phyloP scores from a whole-genome alignment of 1,284 basidiomycete species.

The Volvariella surrecta region DNA sequence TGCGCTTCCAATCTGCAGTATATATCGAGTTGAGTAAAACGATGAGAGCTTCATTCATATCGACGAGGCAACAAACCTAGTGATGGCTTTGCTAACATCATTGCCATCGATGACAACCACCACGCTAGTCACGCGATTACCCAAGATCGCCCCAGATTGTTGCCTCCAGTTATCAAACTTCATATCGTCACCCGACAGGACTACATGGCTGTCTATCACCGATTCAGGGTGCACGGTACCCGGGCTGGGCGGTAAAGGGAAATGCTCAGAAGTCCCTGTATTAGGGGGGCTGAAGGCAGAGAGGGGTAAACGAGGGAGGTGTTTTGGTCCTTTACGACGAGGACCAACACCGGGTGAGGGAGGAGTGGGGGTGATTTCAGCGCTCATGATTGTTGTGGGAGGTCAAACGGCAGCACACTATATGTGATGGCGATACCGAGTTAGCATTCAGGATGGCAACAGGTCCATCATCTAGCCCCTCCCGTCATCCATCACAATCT shows the following conservation, averaged over 20 bases:
- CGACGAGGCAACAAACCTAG: not conserved
- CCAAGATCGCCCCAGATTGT: slow-evolving; percentile 38
- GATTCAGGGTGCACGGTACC: slow-evolving; percentile 50
- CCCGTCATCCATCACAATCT: not conserved
- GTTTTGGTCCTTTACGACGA: slow-evolving; percentile 53
- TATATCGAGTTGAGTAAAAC: slow-evolving; percentile 5
- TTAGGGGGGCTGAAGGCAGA: slow-evolving; percentile 67
- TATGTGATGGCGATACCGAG: too few relatives aligned
- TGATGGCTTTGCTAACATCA: slow-evolving; percentile 25
- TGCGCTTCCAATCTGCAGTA: slow-evolving; percentile 3
- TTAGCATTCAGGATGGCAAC: too few relatives aligned
- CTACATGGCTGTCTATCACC: slow-evolving; percentile 62
- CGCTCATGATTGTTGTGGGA: too few relatives aligned
- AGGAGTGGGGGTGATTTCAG: slow-evolving; percentile 13
- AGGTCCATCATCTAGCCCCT: too few relatives aligned
- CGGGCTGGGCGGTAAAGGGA: slow-evolving; percentile 62
- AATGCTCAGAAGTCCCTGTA: slow-evolving; percentile 53
- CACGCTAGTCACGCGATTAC: slow-evolving; percentile 36
- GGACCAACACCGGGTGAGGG: not conserved
- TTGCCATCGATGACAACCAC: slow-evolving; percentile 42
- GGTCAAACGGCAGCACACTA: too few relatives aligned
- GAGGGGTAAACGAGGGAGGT: slow-evolving; percentile 57
- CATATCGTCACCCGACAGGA: slow-evolving; percentile 30
- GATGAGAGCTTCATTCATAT: slow-evolving; percentile 20
- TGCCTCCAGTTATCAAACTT: slow-evolving; percentile 40